Percentiles rank a stretch among this genome's conserved stretches.
Conservation (phyloP, 176 grass and related monocot genomes). For the Chrysopogon serrulatus region DNA sequence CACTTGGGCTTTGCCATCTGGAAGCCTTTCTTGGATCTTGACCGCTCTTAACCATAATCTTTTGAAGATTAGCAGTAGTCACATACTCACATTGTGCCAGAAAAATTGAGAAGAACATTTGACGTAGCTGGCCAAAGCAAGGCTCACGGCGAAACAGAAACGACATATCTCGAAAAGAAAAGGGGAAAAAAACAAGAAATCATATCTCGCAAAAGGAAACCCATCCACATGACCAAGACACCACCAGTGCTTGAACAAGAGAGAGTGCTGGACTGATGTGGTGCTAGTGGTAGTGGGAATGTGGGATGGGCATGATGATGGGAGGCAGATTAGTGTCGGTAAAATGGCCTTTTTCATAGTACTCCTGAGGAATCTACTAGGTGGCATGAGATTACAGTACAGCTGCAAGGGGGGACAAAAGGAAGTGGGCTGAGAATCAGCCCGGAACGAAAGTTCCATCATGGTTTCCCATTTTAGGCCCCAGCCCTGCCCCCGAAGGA, state of each 20-base stretch:
- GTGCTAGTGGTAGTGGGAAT: too few species aligned
- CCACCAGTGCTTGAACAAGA: neutral
- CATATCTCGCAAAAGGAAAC: neutral
- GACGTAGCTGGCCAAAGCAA: neutral
- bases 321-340: neutral
- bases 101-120: neutral
- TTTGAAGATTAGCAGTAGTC: neutral
- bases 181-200: neutral
- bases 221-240: neutral
- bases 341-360: neutral
- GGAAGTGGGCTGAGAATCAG: slow-evolving; percentile 30
- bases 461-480: slow-evolving; percentile 12
- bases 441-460: neutral
- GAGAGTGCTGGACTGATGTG: neutral
- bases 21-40: neutral
- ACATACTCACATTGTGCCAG: too few species aligned
- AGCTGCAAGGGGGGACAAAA: neutral
- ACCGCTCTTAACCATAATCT: neutral
- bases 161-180: neutral
- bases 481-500: neutral
- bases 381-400: neutral
- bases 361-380: neutral
- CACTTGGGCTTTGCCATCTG: neutral
- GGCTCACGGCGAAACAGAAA: neutral
- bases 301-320: neutral